Evolutionary conservation across 2,329 filamentous ascomycete genomes (phyloP), one percentile per base, ranked within the genome.

Genomic region (Pseudopyrenochaeta lycopersici): DNA sequence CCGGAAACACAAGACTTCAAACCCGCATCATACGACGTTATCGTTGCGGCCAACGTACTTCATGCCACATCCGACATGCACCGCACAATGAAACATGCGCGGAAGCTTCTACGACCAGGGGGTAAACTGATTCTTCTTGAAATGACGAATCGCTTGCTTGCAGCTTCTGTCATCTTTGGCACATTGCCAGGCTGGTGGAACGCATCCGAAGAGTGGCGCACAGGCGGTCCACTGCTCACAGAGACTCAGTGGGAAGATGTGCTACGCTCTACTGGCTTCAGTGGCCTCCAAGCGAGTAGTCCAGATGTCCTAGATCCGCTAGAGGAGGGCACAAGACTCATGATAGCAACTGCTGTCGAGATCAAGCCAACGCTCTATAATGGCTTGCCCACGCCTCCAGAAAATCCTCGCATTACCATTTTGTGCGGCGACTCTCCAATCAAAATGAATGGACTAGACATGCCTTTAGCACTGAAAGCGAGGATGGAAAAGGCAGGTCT

Each of bases 101-200:
- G 63, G 12, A 67, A 62, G 29, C 48, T 74, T 9, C 55, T 74
- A 0, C 61, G 63, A 18, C 77, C 81, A 0, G 80, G 77, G 1
- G 82, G 82, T 0, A 76, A 78, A 32, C 64, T 85, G 0, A 32
- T 84, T 1, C 40, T 83, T 0, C 52, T 78, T 4, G 82, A 85
- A 52, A 42, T 51, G 46, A 65, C 60, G 1, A 44, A 55, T 35
- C 45, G 52, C 7, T 17, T 62, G 35, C 32, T 58, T 52, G 52
- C 46, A 39, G 42, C 52, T 23, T 56, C 54, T 3, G 54, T 64
- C 41, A 62, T 60, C 30, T 66, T 71, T 42, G 68, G 67, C 7
- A 46, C 62, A 2, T 46, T 71, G 12, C 58, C 62, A 9, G 67
- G 61, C 4, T 69, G 65, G 63, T 71, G 68, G 68, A 57, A 60